These are phyloP conservation scores for Capronia coronata DNA, from an alignment of 2,329 filamentous ascomycete genomes.

Conservation along the genomic window DNA sequence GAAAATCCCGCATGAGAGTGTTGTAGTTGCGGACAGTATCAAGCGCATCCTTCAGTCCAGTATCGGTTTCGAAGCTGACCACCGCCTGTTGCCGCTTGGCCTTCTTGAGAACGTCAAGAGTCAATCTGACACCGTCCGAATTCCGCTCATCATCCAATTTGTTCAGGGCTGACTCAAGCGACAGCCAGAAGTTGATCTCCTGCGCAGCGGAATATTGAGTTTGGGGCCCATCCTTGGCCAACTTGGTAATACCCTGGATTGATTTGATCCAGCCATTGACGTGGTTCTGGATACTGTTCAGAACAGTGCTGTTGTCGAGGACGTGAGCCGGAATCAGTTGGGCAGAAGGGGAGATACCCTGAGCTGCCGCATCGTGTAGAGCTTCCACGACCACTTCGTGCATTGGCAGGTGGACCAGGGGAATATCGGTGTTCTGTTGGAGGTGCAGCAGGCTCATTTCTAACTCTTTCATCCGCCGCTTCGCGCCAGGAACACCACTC, in stretches of 20 bases:
- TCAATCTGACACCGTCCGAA: slow-evolving; percentile 82
- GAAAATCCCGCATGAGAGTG: slow-evolving; percentile 96
- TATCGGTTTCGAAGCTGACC: slow-evolving; percentile 93
- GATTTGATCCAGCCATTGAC: slow-evolving; percentile 99
- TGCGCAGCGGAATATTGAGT: slow-evolving; percentile 72
- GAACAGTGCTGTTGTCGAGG: slow-evolving; percentile 82
- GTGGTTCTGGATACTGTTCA: slow-evolving; percentile 86
- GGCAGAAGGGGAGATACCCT: slow-evolving; percentile 62
- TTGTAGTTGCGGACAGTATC: slow-evolving; percentile 98
- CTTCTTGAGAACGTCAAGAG: slow-evolving; percentile 89
- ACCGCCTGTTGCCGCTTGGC: slow-evolving; percentile 98
- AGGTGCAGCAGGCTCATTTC: slow-evolving; percentile 84
- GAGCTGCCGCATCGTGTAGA: slow-evolving; percentile 66
- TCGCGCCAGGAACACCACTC: slow-evolving; percentile 92
- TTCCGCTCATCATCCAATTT: slow-evolving; percentile 82
- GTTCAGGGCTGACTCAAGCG: slow-evolving; percentile 89
- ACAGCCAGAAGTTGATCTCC: slow-evolving; percentile 98
- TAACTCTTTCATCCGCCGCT: slow-evolving; percentile 92
- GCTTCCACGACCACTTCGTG: slow-evolving; percentile 83
- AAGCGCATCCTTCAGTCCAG: slow-evolving; percentile 88
- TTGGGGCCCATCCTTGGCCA: slow-evolving; percentile 69
- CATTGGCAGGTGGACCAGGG: slow-evolving; percentile 77
- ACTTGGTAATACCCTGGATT: slow-evolving; percentile 91
- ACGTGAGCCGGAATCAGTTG: slow-evolving; percentile 69
- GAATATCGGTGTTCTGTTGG: slow-evolving; percentile 97